Evolutionary conservation across 164 flowering plant genomes (phyloP).

Genomic region (Taxillus chinensis): DNA sequence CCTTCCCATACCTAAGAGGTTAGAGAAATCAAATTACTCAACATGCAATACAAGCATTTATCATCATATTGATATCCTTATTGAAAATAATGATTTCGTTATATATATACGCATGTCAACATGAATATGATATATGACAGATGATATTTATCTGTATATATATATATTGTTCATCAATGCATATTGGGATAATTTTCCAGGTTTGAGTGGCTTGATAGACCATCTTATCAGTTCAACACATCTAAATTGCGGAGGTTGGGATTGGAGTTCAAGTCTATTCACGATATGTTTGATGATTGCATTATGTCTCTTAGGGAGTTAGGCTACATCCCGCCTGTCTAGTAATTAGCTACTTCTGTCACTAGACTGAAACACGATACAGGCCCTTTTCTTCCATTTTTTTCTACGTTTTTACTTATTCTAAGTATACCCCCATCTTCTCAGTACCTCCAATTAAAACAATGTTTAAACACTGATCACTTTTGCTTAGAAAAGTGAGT

Average conservation of each 20-base stretch:
- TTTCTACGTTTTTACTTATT: too few relatives aligned
- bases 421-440: too few relatives aligned
- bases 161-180: neutral
- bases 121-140: neutral
- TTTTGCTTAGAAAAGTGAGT: too few relatives aligned
- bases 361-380: too few relatives aligned
- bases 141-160: neutral
- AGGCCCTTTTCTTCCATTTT: too few relatives aligned
- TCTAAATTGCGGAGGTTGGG: slow-evolving; percentile 57
- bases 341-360: too few relatives aligned
- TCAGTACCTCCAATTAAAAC: too few relatives aligned
- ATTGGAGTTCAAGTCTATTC: slow-evolving; percentile 57
- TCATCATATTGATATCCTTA: too few relatives aligned
- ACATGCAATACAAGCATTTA: too few relatives aligned
- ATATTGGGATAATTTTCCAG: slow-evolving; percentile 21
- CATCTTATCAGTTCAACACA: slow-evolving; percentile 54
- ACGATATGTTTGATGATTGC: slow-evolving; percentile 88
- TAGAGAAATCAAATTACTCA: neutral
- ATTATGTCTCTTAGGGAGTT: slow-evolving; percentile 49
- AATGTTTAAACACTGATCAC: too few relatives aligned
- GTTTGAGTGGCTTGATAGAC: slow-evolving; percentile 36
- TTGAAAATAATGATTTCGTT: neutral
- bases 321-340: slow-evolving; percentile 34
- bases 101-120: neutral
- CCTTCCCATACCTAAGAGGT: slow-evolving; percentile 59